These are phyloP conservation scores for Ascochyta koolunga DNA, from an alignment of 2,329 filamentous ascomycete species.

Conservation along the genomic window DNA sequence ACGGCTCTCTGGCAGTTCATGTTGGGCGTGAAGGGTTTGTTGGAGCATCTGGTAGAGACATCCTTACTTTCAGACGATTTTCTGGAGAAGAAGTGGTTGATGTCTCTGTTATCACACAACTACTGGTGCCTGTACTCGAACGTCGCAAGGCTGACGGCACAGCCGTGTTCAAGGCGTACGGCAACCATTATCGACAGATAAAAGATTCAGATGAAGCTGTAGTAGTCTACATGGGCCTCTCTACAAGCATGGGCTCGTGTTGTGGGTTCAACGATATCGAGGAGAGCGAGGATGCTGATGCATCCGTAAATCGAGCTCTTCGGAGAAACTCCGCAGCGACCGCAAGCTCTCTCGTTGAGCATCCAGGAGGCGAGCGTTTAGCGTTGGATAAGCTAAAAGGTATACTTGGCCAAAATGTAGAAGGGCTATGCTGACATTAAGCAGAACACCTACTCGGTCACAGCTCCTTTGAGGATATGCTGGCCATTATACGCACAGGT, in stretches of 20 bases:
- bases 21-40: slow-evolving; percentile 43
- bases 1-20: slow-evolving; percentile 45
- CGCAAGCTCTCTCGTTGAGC: background rate
- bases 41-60: slow-evolving; percentile 37
- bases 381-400: slow-evolving; percentile 33
- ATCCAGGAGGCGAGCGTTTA: slow-evolving; percentile 6
- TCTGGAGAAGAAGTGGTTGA: slow-evolving; percentile 41
- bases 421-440: background rate
- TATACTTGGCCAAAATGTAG: background rate
- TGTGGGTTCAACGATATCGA: slow-evolving; percentile 44
- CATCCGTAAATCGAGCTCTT: background rate
- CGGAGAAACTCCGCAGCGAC: background rate
- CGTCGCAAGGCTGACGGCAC: slow-evolving; percentile 41
- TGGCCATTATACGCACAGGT: slow-evolving; percentile 27
- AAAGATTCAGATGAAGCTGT: slow-evolving; percentile 44
- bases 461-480: slow-evolving; percentile 37
- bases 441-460: slow-evolving; percentile 25
- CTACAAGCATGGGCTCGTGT: slow-evolving; percentile 36
- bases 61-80: slow-evolving; percentile 42
- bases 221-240: slow-evolving; percentile 46
- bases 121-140: slow-evolving; percentile 42
- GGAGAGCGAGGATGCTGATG: slow-evolving; percentile 15
- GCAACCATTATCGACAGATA: slow-evolving; percentile 33
- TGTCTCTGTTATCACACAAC: slow-evolving; percentile 43
- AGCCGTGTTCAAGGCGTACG: slow-evolving; percentile 42